phyloP scores from a whole-genome alignment of 257 asterid species.

The Coffea eugenioides region DNA sequence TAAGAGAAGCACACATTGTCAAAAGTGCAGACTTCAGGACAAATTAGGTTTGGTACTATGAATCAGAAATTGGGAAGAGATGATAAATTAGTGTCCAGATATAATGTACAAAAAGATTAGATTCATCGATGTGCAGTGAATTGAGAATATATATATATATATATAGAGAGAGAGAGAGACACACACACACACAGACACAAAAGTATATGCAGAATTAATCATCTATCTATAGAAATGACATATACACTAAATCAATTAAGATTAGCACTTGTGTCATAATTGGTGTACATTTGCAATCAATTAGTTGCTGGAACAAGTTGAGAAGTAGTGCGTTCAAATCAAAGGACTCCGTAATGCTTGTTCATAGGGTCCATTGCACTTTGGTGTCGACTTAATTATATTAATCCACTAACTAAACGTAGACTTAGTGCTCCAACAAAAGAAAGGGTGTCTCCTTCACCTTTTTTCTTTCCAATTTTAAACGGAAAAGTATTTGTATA shows the following conservation, averaged over 20 bases:
- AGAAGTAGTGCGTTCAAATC: slow-evolving; percentile 5
- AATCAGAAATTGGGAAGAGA: too few relatives aligned
- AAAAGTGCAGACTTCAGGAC: background rate
- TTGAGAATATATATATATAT: too few relatives aligned
- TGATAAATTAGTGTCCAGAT: too few relatives aligned
- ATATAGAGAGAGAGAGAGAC: too few relatives aligned
- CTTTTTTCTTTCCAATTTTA: slow-evolving; percentile 39
- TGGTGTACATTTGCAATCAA: background rate
- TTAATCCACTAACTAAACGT: slow-evolving; percentile 53
- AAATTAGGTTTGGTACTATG: background rate
- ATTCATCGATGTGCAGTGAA: too few relatives aligned
- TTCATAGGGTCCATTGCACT: background rate
- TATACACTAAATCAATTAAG: too few relatives aligned
- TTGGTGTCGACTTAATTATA: slow-evolving; percentile 19
- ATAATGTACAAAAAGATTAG: too few relatives aligned
- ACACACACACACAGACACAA: too few relatives aligned
- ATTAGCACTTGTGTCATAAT: too few relatives aligned
- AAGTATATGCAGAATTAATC: too few relatives aligned
- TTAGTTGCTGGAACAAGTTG: background rate
- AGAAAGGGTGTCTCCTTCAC: slow-evolving; percentile 57
- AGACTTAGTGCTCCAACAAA: slow-evolving; percentile 83
- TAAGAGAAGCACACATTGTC: background rate
- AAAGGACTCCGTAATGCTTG: background rate
- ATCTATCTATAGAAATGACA: too few relatives aligned
- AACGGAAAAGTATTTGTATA: slow-evolving; percentile 29